A percentile compares a stretch with the other conserved stretches of the same genome.
Conservation (phyloP, 2,329 filamentous ascomycete species). For the Beauveria bassiana region DNA sequence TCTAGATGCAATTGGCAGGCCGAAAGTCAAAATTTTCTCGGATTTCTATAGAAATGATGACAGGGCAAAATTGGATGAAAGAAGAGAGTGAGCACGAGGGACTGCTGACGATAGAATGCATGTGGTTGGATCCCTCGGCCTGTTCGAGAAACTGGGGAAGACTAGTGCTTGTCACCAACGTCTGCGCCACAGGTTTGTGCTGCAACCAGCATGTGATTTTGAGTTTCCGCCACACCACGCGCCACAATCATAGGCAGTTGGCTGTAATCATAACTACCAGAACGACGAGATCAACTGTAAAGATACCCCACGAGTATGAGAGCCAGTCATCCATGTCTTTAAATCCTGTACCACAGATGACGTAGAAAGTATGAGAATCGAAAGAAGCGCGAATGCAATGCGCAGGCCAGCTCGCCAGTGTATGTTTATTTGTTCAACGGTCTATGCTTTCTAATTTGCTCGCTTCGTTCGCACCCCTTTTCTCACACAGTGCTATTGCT, state of each 20-base stretch:
- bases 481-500: not conserved
- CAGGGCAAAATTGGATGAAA: not conserved
- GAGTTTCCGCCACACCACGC: not conserved
- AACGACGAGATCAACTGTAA: not conserved
- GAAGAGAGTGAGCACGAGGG: slow-evolving; percentile 1
- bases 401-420: not conserved
- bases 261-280: not conserved
- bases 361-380: no score
- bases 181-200: slow-evolving; percentile 6
- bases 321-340: no score
- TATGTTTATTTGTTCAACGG: not conserved
- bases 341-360: no score
- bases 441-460: not conserved
- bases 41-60: not conserved
- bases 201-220: slow-evolving; percentile 11
- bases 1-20: not conserved
- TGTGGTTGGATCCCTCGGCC: slow-evolving; percentile 13
- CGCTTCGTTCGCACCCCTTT: not conserved
- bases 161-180: not conserved
- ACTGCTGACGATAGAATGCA: slow-evolving; percentile 11
- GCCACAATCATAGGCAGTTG: slow-evolving; percentile 12
- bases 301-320: not conserved
- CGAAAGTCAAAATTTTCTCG: not conserved
- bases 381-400: not conserved
- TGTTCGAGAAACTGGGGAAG: slow-evolving; percentile 8